Evolutionary conservation across 148 eudicot genomes (phyloP), one percentile per base, ranked within the genome.

Genomic region (Cornus suecica): DNA sequence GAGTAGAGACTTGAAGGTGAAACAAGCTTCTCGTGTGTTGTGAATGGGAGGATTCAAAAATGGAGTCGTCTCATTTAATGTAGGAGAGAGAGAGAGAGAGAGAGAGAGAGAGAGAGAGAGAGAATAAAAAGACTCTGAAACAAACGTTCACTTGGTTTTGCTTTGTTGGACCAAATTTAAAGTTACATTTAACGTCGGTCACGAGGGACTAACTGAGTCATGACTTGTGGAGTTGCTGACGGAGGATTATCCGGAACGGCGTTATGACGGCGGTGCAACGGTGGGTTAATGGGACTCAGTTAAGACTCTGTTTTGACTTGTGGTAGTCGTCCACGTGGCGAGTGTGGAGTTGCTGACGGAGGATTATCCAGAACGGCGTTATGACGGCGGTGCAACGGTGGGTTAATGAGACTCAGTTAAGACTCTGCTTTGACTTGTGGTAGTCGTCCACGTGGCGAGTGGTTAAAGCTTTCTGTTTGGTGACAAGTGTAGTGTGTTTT

Each of bases 1-100:
- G 11, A 54, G 34, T 51, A 9, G 34, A 66, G 34, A 65, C 8
- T 25, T 23, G 32, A 14, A 52, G 52, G 54, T 26, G 62, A 48
- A 65, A 71, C 75, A 51, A 77, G 80, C 52, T 77, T 77, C 80
- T 77, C 70, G 75, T 77, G 75, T 30, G 45, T 37, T 76, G 79
- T 23, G 30, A 61, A 58, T 29, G 66, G n/a, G n/a, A 29, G 32
- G 23, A 58, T 76, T 34, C 18, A 69, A 60, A 52, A 66, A 29
- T 75, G 11, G 65, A 10, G 5, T 6, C 28, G 15, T 45, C 74
- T 76, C 68, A 76, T 76, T 69, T 3, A 69, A 76, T 76, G 65
- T 54, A 30, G 31, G 71, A 28, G 65, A 75, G 70, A 74, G 29
- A 45, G 28, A 23, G 18, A 74, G 69, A 51, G 18, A 67, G 51